Evolutionary conservation across 177 flowering plant species (phyloP).

Genomic region (Tripterygium wilfordii): DNA sequence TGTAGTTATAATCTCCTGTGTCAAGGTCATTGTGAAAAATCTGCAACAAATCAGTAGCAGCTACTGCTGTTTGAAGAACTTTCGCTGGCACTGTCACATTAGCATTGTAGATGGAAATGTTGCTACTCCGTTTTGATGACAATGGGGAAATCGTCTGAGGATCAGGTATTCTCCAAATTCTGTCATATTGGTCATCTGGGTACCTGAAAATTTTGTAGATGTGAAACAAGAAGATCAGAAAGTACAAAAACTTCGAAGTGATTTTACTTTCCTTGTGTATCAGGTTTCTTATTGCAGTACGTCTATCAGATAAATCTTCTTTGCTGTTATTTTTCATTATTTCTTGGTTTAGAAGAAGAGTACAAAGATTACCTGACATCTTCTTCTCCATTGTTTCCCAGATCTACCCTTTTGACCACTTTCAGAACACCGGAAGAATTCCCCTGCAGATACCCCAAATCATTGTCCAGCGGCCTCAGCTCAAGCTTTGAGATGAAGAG

Average conservation of each 20-base stretch:
- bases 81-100: constrained; percentile 27
- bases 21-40: constrained; percentile 28
- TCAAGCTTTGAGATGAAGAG: constrained; percentile 55
- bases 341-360: not conserved
- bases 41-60: constrained; percentile 23
- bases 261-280: no score
- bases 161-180: constrained; percentile 40
- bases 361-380: constrained; percentile 37
- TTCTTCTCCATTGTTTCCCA: constrained; percentile 26
- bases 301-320: no score
- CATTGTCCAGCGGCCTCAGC: constrained; percentile 46
- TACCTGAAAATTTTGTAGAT: constrained; percentile 46
- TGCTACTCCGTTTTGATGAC: not conserved
- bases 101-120: constrained; percentile 5
- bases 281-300: no score
- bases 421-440: constrained; percentile 31
- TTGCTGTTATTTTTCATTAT: no score
- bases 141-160: not conserved
- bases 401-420: constrained; percentile 35
- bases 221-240: no score
- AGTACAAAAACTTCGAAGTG: no score
- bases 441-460: constrained; percentile 15
- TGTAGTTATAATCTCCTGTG: constrained; percentile 18
- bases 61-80: constrained; percentile 50
- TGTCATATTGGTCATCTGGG: constrained; percentile 42